Conservation (phyloP, 148 eudicot genomes). For the Persicaria tinctoria region DNA sequence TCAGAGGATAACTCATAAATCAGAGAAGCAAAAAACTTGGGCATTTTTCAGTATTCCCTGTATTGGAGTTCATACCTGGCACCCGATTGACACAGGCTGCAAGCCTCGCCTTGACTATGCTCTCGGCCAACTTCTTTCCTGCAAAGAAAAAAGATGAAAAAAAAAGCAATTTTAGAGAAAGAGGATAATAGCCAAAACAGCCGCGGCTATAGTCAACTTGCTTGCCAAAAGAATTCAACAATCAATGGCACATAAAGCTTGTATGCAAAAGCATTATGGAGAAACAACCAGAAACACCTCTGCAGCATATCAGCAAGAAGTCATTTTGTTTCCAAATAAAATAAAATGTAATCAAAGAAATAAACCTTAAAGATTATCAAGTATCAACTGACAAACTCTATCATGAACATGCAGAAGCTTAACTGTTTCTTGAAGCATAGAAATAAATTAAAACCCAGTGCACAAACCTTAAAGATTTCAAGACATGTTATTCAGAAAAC, state of each 20-base stretch:
- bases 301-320: no score
- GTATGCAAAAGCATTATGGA: background rate
- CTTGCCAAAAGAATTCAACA: background rate
- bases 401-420: background rate
- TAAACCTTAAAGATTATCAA: no score
- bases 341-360: no score
- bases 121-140: constrained; percentile 85
- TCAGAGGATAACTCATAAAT: background rate
- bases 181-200: background rate
- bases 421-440: background rate
- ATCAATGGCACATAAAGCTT: background rate
- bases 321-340: no score
- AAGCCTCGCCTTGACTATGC: constrained; percentile 86
- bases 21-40: background rate
- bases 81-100: constrained; percentile 96
- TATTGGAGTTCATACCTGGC: constrained; percentile 54
- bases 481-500: background rate
- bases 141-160: constrained; percentile 1
- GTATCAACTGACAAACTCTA: background rate
- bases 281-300: background rate
- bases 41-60: background rate
- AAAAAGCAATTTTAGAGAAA: background rate
- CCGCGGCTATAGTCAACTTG: background rate
- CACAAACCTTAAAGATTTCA: background rate
- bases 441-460: background rate